Percentiles rank a stretch among this genome's conserved stretches.
phyloP scores from a whole-genome alignment of 75 land plant species.

The Pinus taeda region DNA sequence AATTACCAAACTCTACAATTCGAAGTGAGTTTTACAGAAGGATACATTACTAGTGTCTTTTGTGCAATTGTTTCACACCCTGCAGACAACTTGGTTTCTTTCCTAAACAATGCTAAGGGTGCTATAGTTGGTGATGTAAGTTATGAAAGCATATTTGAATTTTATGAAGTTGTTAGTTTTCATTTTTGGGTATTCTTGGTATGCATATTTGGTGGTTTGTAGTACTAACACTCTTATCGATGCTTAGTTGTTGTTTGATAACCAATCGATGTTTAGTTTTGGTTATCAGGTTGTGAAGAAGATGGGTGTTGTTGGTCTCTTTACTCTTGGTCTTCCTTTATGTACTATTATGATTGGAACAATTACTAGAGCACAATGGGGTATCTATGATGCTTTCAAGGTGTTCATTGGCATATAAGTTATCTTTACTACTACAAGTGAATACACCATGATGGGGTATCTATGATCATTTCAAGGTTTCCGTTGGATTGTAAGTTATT shows the following conservation, averaged over 20 bases:
- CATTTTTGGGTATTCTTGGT: too few species aligned
- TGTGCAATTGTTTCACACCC: constrained; percentile 88
- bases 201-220: too few species aligned
- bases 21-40: constrained; percentile 56
- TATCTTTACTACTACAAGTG: too few species aligned
- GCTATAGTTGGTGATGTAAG: constrained; percentile 59
- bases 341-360: constrained; percentile 47
- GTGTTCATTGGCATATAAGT: constrained; percentile 32
- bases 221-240: too few species aligned
- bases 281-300: constrained; percentile 3
- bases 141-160: too few species aligned
- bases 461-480: background rate
- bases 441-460: constrained; percentile 10
- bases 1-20: constrained; percentile 73
- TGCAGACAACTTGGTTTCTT: constrained; percentile 84
- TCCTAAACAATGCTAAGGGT: constrained; percentile 12
- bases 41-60: constrained; percentile 81
- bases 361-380: constrained; percentile 48
- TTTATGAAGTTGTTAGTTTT: too few species aligned
- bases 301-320: constrained; percentile 30
- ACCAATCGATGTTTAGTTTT: too few species aligned
- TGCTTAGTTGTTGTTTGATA: too few species aligned
- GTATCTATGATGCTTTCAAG: constrained; percentile 52
- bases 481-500: too few species aligned
- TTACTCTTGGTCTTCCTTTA: constrained; percentile 39